Evolutionary conservation across 2,329 filamentous ascomycete genomes (phyloP), one percentile per base, ranked within the genome.

Genomic region (Ophiocordyceps camponoti-floridani): DNA sequence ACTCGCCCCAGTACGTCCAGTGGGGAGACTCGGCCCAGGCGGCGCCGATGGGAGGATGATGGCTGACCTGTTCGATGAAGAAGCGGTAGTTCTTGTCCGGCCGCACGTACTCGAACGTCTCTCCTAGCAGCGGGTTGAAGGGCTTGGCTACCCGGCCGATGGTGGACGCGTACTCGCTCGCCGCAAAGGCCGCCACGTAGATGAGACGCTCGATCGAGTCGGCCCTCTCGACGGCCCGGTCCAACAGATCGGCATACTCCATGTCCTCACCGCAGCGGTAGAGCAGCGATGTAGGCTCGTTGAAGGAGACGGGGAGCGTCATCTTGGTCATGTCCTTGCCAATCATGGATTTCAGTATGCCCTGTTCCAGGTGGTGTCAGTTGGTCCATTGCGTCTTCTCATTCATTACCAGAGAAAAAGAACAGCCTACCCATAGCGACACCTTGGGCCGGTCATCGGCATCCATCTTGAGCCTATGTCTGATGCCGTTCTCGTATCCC

Each of bases 291-390:
- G 91, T 98, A 0, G 91, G 91, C 62, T 98, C 91, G 63, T 98
- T 98, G 69, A 98, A 96, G 0, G 91, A 94, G 2, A 98, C 91
- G 0, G 91, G 91, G 18, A 98, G 68, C 0, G 91, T 96, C 89
- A 98, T 98, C 68, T 93, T 96, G 35, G 91, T 96, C 91, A 98
- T 96, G 58, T 98, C 91, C 61, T 98, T 96, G 50, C 91, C 91
- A 62, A 98, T 94, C 91, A 98, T 96, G 19, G 89, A 96, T 67
- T 96, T 98, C 50, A 98, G 68, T 53, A 98, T 95, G 52, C 83
- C 82, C 88, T 95, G 51, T 23, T 23, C 19, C 61, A 57, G 35
- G 43, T 42, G 8, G 35, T 11, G 13, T 38, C 4, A 38, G 35
- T 38, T n/a, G 14, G n/a, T n/a, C n/a, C n/a, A 12, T 13, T 12